Evolutionary conservation across 495 filamentous ascomycete genomes (phyloP), one percentile per base, ranked within the genome.

Genomic region (Chaetomium fimeti): DNA sequence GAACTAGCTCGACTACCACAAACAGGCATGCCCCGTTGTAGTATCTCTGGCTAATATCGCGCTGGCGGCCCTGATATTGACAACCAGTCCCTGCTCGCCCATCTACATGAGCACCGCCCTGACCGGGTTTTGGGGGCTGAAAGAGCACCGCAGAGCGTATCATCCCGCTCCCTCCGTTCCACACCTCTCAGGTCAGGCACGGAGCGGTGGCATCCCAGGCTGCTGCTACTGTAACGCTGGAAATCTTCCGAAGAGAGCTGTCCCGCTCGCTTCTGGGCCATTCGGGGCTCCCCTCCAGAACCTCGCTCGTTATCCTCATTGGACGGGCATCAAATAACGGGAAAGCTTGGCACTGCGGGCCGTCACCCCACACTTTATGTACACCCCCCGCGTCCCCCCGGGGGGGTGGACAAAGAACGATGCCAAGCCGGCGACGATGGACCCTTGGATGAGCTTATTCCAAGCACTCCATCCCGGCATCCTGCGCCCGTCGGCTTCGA

Each of bases 71-170:
- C 42, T 51, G 61, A 70, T 38, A 69, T 69, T 71, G 56, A 55
- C 16, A 18, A 51, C 54, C 48, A 8, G 56, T 36, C 63, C 29
- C 29, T 29, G 64, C 13, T 27, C 28, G 29, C 52, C 29, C 24
- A 36, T 25, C 56, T 62, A 58, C 63, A 67, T 48, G 49, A 54
- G 40, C 40, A 55, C 20, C 64, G 28, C 61, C 65, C 62, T 54
- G 51, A 70, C 69, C 69, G 61, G 71, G 67, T 70, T 67, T 66
- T 64, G 66, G 71, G 69, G 69, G 65, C 63, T 43, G 62, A 66
- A 68, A 49, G 25, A 51, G 43, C 42, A 40, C 51, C 48, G 28
- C 47, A 54, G 38, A n/a, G 62, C 58, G 61, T 68, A 49, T 32
- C 66, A 70, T 72, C 65, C 70, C 70, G 68, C 63, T 28, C 60